Percentiles rank a stretch among this genome's conserved stretches.
Conservation (phyloP, 768 basidiomycete species). For the Naganishia antarctica region DNA sequence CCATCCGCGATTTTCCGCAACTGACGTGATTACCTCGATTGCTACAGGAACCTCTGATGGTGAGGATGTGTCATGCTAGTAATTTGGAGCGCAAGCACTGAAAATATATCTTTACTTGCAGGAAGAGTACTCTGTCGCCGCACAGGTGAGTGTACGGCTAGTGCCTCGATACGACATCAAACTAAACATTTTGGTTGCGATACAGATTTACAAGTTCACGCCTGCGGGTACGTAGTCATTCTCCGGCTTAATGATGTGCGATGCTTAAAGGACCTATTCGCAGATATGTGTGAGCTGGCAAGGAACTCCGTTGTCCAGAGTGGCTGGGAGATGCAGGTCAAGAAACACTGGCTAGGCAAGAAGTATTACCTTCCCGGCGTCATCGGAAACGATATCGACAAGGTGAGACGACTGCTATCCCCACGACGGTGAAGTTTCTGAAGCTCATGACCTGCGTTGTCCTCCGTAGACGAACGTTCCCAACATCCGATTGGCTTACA, state of each 20-base stretch:
- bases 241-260: background rate
- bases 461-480: conserved; percentile 85
- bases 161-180: background rate
- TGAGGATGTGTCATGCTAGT: too few species aligned
- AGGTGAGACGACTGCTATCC: conserved; percentile 54
- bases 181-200: conserved; percentile 3
- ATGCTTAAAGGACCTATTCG: background rate
- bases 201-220: conserved; percentile 89
- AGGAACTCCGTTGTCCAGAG: conserved; percentile 94
- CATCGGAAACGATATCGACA: conserved; percentile 91
- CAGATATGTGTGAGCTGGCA: conserved; percentile 83
- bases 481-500: conserved; percentile 77
- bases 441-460: background rate
- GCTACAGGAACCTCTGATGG: conserved; percentile 72
- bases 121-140: conserved; percentile 97
- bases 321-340: conserved; percentile 97
- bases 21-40: background rate
- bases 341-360: conserved; percentile 71
- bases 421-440: background rate
- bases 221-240: conserved; percentile 50
- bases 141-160: conserved; percentile 61
- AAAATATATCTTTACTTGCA: conserved; percentile 2
- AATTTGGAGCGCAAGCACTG: background rate
- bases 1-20: background rate
- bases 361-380: conserved; percentile 90